Evolutionary conservation across 495 filamentous ascomycete species (phyloP).

Genomic region (Cudoniella acicularis): DNA sequence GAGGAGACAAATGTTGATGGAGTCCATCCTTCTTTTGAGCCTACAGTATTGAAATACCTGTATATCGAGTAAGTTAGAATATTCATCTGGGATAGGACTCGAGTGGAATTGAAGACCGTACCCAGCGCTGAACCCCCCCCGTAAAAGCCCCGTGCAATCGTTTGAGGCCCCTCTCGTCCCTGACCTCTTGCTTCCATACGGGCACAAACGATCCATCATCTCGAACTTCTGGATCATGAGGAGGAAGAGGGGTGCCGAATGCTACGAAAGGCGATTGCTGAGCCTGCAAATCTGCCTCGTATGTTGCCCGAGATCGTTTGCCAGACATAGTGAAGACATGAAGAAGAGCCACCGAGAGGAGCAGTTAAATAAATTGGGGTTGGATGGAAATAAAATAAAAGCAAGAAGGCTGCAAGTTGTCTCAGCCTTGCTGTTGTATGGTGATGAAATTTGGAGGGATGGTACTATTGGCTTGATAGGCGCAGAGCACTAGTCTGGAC

Average conservation of each 20-base stretch:
- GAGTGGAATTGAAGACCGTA: conserved; percentile 37
- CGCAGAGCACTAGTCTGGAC: not conserved
- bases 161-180: conserved; percentile 87
- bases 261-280: conserved; percentile 75
- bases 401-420: not conserved
- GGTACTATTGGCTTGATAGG: not conserved
- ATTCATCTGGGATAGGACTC: too few relatives aligned
- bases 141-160: conserved; percentile 95
- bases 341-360: not conserved
- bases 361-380: not conserved
- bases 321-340: conserved; percentile 55
- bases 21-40: conserved; percentile 97
- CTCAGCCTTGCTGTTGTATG: not conserved
- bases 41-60: conserved; percentile 96
- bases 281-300: conserved; percentile 70
- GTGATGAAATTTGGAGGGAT: not conserved
- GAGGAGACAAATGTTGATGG: conserved; percentile 91
- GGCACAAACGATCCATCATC: conserved; percentile 95
- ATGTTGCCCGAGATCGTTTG: conserved; percentile 75
- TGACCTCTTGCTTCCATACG: conserved; percentile 95
- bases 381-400: not conserved
- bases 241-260: conserved; percentile 84
- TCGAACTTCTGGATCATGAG: conserved; percentile 69
- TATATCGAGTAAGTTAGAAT: conserved; percentile 12
- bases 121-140: conserved; percentile 94